phyloP scores from a whole-genome alignment of 2,329 filamentous ascomycete genomes.

The Pestalotiopsis sp. region DNA sequence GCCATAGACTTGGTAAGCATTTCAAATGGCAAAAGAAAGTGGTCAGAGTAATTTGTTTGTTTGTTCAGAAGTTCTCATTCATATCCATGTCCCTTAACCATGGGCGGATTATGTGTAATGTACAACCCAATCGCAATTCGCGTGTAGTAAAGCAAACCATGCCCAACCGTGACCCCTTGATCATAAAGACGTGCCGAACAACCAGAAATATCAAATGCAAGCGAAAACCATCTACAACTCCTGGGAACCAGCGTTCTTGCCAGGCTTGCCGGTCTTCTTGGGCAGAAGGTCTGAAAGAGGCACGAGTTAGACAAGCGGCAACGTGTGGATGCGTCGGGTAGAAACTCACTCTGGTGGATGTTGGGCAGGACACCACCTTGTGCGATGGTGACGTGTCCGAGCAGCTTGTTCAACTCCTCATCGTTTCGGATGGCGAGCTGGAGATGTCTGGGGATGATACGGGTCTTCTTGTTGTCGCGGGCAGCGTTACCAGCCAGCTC shows the following conservation, averaged over 20 bases:
- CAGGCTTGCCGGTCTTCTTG: conserved; percentile 97
- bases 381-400: conserved; percentile 94
- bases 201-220: conserved; percentile 63
- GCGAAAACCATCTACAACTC: conserved; percentile 74
- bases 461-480: conserved; percentile 99
- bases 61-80: conserved; percentile 61
- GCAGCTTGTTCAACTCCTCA: conserved; percentile 98
- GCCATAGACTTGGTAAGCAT: background rate
- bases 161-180: conserved; percentile 81
- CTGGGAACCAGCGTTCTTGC: conserved; percentile 84
- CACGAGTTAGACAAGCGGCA: conserved; percentile 38
- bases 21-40: too few relatives aligned
- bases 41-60: background rate
- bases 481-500: conserved; percentile 98
- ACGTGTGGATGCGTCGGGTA: conserved; percentile 25
- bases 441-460: conserved; percentile 98
- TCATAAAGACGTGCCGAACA: conserved; percentile 73
- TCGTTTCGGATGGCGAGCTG: conserved; percentile 99
- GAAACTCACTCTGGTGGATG: conserved; percentile 88
- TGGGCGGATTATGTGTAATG: conserved; percentile 60
- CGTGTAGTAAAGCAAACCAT: conserved; percentile 60
- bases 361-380: conserved; percentile 97
- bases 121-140: conserved; percentile 65
- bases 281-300: conserved; percentile 80
- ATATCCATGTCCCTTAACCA: conserved; percentile 64